Evolutionary conservation across 345 rosid species (phyloP).

Genomic region (Heritiera littoralis): DNA sequence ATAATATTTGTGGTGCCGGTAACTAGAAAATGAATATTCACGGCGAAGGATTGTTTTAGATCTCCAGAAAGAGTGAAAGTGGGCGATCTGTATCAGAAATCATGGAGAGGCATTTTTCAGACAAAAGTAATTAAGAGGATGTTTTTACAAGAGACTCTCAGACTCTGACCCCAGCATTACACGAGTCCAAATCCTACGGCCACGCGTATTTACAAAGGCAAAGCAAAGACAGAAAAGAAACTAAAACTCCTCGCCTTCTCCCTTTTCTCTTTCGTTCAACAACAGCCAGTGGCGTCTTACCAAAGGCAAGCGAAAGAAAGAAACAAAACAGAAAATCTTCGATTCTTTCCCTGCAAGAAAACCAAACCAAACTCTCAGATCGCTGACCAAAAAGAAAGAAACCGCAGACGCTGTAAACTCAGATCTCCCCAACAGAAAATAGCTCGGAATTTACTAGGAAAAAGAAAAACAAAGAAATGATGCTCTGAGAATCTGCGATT

Average conservation of each 20-base stretch:
- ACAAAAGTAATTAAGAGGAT: slow-evolving; percentile 32
- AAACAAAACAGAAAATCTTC: not conserved
- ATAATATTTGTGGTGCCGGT: not conserved
- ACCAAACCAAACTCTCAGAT: slow-evolving; percentile 30
- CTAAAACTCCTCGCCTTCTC: slow-evolving; percentile 20
- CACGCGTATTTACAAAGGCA: slow-evolving; percentile 37
- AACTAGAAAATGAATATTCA: slow-evolving; percentile 1
- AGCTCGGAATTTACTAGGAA: not conserved
- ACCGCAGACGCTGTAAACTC: not conserved
- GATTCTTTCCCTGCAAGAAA: slow-evolving; percentile 28
- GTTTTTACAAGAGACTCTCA: slow-evolving; percentile 18
- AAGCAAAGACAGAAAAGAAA: not conserved
- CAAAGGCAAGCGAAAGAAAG: slow-evolving; percentile 6
- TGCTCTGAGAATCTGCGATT: not conserved
- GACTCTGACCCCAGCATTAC: slow-evolving; percentile 39
- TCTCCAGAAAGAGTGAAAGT: slow-evolving; percentile 29
- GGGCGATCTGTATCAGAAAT: slow-evolving; percentile 41
- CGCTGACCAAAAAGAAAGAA: slow-evolving; percentile 12
- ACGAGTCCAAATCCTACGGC: slow-evolving; percentile 40
- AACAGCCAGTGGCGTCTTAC: slow-evolving; percentile 29
- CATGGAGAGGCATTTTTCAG: slow-evolving; percentile 41
- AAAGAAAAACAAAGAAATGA: not conserved
- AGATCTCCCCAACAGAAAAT: slow-evolving; percentile 22
- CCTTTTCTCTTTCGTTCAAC: slow-evolving; percentile 8
- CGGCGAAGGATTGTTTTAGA: slow-evolving; percentile 28